phyloP scores from a whole-genome alignment of 768 basidiomycete genomes.

The Phanerodontia chrysosporium region DNA sequence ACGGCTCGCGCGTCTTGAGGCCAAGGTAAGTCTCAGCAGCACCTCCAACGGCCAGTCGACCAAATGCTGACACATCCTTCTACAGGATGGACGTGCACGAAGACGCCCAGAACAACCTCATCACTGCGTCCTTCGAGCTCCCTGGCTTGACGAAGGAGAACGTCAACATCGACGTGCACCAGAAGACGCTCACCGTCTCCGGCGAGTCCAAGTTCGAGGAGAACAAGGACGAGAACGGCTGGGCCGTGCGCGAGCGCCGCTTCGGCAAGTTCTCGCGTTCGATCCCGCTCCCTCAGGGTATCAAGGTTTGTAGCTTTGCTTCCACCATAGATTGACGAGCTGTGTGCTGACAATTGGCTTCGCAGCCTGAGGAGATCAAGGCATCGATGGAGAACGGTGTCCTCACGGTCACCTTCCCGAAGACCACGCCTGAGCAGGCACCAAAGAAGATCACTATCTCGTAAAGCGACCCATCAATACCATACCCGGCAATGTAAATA shows the following conservation, averaged over 20 bases:
- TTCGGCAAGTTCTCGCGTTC: conserved; percentile 27
- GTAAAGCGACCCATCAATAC: neutral
- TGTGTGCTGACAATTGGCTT: neutral
- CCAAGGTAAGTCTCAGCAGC: conserved; percentile 10
- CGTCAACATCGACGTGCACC: conserved; percentile 47
- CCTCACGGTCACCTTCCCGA: conserved; percentile 26
- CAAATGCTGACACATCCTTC: neutral
- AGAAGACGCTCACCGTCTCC: conserved; percentile 46
- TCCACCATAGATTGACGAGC: neutral
- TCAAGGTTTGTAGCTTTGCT: conserved; percentile 11
- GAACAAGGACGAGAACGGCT: conserved; percentile 33
- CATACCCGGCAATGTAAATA: neutral
- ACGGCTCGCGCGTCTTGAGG: conserved; percentile 13
- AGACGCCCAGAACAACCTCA: conserved; percentile 38
- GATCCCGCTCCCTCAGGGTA: conserved; percentile 13
- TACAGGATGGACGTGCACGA: conserved; percentile 55
- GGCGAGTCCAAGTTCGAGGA: conserved; percentile 38
- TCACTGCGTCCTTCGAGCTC: conserved; percentile 55
- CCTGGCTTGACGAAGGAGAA: conserved; percentile 51
- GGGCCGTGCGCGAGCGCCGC: conserved; percentile 29
- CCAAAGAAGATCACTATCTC: conserved; percentile 19
- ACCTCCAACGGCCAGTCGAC: neutral
- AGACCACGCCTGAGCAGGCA: conserved; percentile 19
- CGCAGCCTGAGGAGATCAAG: conserved; percentile 25
- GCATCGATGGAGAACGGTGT: conserved; percentile 28